Conservation (phyloP, 768 basidiomycete genomes). For the Hygrophoropsis aurantiaca region DNA sequence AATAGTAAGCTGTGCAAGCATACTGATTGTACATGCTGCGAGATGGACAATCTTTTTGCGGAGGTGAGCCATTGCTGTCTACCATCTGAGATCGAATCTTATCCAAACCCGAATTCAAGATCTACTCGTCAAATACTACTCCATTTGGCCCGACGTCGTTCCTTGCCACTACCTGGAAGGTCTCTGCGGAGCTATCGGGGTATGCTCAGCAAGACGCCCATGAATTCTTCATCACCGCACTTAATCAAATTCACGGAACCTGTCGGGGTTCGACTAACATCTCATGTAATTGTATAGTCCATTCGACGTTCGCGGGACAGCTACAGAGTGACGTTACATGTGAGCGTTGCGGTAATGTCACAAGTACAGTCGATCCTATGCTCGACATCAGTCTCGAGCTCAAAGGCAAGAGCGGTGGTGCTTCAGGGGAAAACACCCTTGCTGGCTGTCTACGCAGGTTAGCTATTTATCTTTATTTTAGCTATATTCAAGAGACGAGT, state of each 20-base stretch:
- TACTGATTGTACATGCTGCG: slow-evolving; percentile 83
- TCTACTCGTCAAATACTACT: slow-evolving; percentile 54
- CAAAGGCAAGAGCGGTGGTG: slow-evolving; percentile 49
- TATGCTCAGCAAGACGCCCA: slow-evolving; percentile 96
- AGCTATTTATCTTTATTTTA: slow-evolving; percentile 13
- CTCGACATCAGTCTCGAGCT: slow-evolving; percentile 89
- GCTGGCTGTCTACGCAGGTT: slow-evolving; percentile 75
- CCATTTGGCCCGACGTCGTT: slow-evolving; percentile 84
- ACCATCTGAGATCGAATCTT: background rate
- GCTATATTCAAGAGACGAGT: background rate
- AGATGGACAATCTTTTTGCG: slow-evolving; percentile 85
- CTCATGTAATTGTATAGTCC: slow-evolving; percentile 88
- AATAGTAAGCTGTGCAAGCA: slow-evolving; percentile 68
- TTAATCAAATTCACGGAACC: slow-evolving; percentile 86
- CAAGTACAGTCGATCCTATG: slow-evolving; percentile 83
- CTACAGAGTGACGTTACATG: slow-evolving; percentile 90
- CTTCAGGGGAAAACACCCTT: slow-evolving; percentile 61
- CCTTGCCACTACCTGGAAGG: slow-evolving; percentile 80
- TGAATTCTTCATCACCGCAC: slow-evolving; percentile 78
- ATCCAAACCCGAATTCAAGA: slow-evolving; percentile 28
- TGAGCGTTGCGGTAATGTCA: slow-evolving; percentile 77
- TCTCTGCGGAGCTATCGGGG: slow-evolving; percentile 78
- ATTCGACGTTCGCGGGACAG: slow-evolving; percentile 84
- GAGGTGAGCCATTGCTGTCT: slow-evolving; percentile 49
- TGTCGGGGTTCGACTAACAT: slow-evolving; percentile 73